Evolutionary conservation across 176 grass and related monocot genomes (phyloP), one percentile per base, ranked within the genome.

Genomic region (Sorghum bicolor): DNA sequence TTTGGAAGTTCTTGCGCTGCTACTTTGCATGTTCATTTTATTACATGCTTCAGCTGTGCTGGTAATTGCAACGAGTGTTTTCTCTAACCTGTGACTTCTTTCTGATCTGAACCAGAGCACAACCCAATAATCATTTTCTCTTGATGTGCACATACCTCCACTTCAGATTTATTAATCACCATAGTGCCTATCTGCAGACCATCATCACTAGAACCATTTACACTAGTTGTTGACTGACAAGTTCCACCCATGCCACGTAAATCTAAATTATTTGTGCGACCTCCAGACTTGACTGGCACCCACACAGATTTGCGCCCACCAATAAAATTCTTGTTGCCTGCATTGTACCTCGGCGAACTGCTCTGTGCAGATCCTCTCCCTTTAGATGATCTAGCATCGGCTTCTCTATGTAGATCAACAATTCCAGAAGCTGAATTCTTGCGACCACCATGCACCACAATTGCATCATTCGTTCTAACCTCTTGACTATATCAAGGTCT

Each of bases 51-150:
- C 2, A 4, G 43, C 4, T 1, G 44, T 47, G 1, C 52, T 13
- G 0, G 8, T 10, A 22, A 0, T 0, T 3, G 6, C 4, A 20
- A 8, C 20, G 1, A n/a, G 2, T 55, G 50, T 2, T 20, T 22
- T 2, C 50, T 52, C 14, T 50, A 15, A 57, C 0, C 8, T 57
- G 45, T 1, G 0, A 48, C 45, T 3, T 17, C 45, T 1, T 48
- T 17, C 2, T n/a, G 20, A n/a, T 9, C 52, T n/a, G 52, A 57
- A 57, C 6, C 0, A 22, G 20, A 57, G 7, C 6, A 3, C 5
- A 7, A n/a, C 8, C 52, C 52, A n/a, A 57, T 57, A 3, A 20
- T 0, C 10, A 8, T 57, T 9, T n/a, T n/a, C 7, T 6, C 20
- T 9, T 8, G 5, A n/a, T n/a, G 1, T 9, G 52, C 20, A 9